Evolutionary conservation across 345 rosid genomes (phyloP).

Genomic region (Eucalyptus pauciflora): DNA sequence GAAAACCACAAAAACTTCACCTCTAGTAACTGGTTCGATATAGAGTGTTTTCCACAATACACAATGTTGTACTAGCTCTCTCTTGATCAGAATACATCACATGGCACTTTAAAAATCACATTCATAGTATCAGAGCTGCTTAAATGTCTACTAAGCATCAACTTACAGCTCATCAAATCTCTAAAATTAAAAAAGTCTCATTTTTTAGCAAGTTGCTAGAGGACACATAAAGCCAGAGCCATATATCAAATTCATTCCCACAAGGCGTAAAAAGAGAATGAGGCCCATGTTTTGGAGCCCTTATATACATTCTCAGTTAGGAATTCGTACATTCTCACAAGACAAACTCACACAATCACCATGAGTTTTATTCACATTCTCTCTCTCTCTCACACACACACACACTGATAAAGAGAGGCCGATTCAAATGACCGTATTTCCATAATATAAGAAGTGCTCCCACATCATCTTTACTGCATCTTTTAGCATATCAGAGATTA

Average conservation of each 20-base stretch:
- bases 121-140: not conserved
- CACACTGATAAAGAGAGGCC: not conserved
- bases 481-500: constrained; percentile 10
- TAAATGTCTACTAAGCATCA: not conserved
- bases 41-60: not conserved
- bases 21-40: not conserved
- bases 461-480: constrained; percentile 25
- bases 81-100: not conserved
- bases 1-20: not conserved
- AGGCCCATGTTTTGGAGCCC: not conserved
- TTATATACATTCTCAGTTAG: not conserved
- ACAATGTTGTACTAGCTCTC: not conserved
- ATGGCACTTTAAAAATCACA: not conserved
- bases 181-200: not conserved
- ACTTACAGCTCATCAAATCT: not conserved
- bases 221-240: not conserved
- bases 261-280: not conserved
- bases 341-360: not conserved
- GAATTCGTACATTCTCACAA: not conserved
- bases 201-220: not conserved
- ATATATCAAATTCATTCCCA: not conserved
- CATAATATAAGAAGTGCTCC: constrained; percentile 14
- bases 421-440: not conserved
- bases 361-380: not conserved
- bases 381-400: not conserved